Conservation (phyloP, 176 grass and related monocot species). For the Oryza nivara region DNA sequence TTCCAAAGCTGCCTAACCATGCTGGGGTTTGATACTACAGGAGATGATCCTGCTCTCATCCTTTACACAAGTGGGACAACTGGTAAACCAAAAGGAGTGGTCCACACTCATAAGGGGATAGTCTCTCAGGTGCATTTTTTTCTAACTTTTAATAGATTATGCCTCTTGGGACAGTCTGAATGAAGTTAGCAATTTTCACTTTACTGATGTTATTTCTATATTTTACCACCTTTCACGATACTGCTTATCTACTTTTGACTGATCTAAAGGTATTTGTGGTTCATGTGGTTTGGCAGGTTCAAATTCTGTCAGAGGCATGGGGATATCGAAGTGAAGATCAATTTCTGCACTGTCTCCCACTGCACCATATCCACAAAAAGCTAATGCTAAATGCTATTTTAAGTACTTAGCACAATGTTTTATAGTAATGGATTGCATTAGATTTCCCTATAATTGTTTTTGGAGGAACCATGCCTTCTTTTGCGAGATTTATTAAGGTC, state of each 20-base stretch:
- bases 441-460: slow-evolving; percentile 2
- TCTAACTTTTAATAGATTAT: slow-evolving; percentile 19
- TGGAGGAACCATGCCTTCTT: slow-evolving; percentile 4
- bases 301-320: slow-evolving; percentile 92
- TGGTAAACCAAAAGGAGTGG: slow-evolving; percentile 96
- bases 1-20: slow-evolving; percentile 27
- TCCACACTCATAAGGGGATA: slow-evolving; percentile 84
- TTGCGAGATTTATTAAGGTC: slow-evolving; percentile 46
- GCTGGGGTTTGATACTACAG: slow-evolving; percentile 50
- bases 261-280: slow-evolving; percentile 4
- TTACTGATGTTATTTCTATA: slow-evolving; percentile 23
- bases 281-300: slow-evolving; percentile 59
- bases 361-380: slow-evolving; percentile 75
- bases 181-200: slow-evolving; percentile 26
- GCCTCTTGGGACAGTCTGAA: background rate
- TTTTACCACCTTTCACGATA: background rate
- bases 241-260: slow-evolving; percentile 14
- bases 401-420: slow-evolving; percentile 5
- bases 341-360: slow-evolving; percentile 88
- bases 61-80: slow-evolving; percentile 99
- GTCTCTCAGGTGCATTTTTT: slow-evolving; percentile 68
- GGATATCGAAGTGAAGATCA: slow-evolving; percentile 76
- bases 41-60: slow-evolving; percentile 90
- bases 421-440: slow-evolving; percentile 6
- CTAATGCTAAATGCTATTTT: slow-evolving; percentile 21